Evolutionary conservation across 169 alveolate species (phyloP), one percentile per base, ranked within the genome.

Genomic region (Eimeria acervulina): DNA sequence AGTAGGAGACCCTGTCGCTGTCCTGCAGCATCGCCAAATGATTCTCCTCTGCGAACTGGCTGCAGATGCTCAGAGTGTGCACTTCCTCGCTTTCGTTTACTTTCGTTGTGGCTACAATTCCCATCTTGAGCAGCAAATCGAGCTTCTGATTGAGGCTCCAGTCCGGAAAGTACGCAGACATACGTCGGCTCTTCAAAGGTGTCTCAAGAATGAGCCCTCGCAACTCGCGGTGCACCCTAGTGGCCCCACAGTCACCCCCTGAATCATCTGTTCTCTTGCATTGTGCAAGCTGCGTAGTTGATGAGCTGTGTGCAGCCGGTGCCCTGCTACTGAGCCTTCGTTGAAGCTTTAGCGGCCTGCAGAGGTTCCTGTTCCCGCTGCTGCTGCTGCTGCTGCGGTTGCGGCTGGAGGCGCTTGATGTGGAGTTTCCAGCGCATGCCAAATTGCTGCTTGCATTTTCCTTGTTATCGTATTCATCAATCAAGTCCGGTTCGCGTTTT

Each of bases 11-110:
- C 52, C 95, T 63, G 70, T 72, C 95, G 55, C 89, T 76, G 76
- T 90, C 95, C 55, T 74, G 95, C 31, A 90, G 63, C 95, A 90
- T 66, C 36, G 95, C 89, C 90, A 74, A 36, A 36, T 90, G 95
- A 26, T 90, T 90, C 61, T 90, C 95, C 55, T 90, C 90, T 52
- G 90, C 89, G 40, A 90, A 90, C 52, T 90, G 95, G 42, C 89
- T 59, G 59, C 95, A 90, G 76, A 90, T 90, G 95, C 90, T 74
- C 59, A 90, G 95, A 13, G 95, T 90, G 36, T 90, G 87, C 19
- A 90, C 95, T 66, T 90, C 90, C 76, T 90, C 95, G 81, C 93
- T 85, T 6, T 85, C 80, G 80, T 85, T 85, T 10, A 85, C 93
- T 13, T 85, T 52, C 28, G 93, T 85, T 10, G 93, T 85, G 33